These are phyloP conservation scores for Oryza australiensis DNA, from an alignment of 176 grass and related monocot genomes.

Conservation along the genomic window DNA sequence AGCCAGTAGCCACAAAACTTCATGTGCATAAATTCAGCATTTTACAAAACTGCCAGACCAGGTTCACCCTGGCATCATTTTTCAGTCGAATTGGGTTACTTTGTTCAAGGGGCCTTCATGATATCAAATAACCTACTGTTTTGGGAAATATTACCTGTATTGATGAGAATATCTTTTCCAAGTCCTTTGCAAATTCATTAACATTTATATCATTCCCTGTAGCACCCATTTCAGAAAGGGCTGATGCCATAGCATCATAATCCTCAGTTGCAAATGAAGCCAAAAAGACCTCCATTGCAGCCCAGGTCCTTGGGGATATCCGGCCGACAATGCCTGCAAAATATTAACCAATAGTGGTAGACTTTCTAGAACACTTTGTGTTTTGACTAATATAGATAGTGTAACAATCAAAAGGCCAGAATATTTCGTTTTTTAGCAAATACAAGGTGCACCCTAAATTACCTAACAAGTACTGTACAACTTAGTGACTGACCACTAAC, in stretches of 20 bases:
- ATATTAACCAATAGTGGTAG: slow-evolving; percentile 13
- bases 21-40: slow-evolving; percentile 10
- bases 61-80: neutral
- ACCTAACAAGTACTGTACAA: neutral
- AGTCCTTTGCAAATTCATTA: slow-evolving; percentile 78
- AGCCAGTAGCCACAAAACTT: slow-evolving; percentile 6
- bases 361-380: neutral
- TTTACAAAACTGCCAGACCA: neutral
- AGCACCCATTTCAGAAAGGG: slow-evolving; percentile 93
- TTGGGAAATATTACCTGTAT: slow-evolving; percentile 67
- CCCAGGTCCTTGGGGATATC: slow-evolving; percentile 89
- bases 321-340: slow-evolving; percentile 88
- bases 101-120: neutral
- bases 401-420: neutral
- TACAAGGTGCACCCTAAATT: neutral
- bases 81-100: neutral
- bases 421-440: neutral
- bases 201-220: slow-evolving; percentile 83
- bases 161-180: slow-evolving; percentile 86
- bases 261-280: slow-evolving; percentile 84
- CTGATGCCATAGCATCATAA: slow-evolving; percentile 79
- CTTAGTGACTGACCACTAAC: neutral
- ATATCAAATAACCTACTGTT: slow-evolving; percentile 11
- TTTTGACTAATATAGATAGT: slow-evolving; percentile 7
- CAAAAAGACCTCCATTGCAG: slow-evolving; percentile 95